Evolutionary conservation across 202 grass and related monocot genomes (phyloP).

Genomic region (Saccharum hybrid): DNA sequence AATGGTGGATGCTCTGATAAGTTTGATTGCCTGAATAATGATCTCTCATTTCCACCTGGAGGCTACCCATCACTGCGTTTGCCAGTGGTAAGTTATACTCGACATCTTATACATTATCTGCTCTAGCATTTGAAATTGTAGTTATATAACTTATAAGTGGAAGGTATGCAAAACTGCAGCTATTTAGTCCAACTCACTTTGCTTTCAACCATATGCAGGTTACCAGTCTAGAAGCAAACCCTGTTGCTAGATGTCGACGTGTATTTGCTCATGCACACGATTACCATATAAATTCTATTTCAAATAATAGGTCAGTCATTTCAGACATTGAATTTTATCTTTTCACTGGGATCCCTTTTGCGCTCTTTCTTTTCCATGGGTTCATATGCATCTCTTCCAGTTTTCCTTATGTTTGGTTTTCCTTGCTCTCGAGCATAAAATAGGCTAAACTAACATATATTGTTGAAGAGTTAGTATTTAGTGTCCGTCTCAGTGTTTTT

Average conservation of each 20-base stretch:
- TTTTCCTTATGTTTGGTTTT: not conserved
- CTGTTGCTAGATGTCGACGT: constrained; percentile 83
- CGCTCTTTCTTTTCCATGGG: not conserved
- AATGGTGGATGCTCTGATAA: constrained; percentile 72
- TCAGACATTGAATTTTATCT: constrained; percentile 35
- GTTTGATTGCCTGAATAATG: constrained; percentile 40
- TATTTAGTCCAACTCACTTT: constrained; percentile 8
- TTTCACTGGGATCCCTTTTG: constrained; percentile 28
- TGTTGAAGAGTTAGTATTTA: constrained; percentile 32
- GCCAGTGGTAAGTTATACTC: constrained; percentile 82
- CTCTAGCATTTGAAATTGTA: constrained; percentile 16
- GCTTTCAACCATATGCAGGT: constrained; percentile 59
- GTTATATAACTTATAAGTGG: constrained; percentile 1
- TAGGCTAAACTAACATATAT: constrained; percentile 4
- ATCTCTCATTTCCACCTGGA: constrained; percentile 71
- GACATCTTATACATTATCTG: not conserved
- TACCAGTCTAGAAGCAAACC: constrained; percentile 72
- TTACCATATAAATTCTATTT: constrained; percentile 98
- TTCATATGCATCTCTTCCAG: constrained; percentile 7
- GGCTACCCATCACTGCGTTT: constrained; percentile 75
- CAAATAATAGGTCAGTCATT: constrained; percentile 78
- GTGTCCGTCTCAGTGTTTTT: not conserved
- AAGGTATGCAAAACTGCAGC: not conserved
- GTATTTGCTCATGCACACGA: constrained; percentile 95
- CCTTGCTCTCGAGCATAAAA: not conserved